Conservation (phyloP, 1,139 yeast species). For the Sugiyamaella sp. region DNA sequence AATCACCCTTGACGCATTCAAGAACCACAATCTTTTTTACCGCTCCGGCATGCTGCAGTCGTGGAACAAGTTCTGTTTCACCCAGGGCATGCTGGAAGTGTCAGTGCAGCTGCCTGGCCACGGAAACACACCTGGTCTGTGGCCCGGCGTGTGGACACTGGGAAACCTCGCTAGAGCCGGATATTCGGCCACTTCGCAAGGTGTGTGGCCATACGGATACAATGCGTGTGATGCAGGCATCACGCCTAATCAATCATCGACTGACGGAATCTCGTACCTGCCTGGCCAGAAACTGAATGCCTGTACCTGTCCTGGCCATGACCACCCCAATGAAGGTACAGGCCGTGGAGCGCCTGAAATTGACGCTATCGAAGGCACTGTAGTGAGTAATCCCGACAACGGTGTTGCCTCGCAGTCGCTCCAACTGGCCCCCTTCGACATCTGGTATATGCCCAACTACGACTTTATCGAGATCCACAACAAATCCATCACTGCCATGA, state of each 20-base stretch:
- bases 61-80: slow-evolving; percentile 83
- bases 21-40: slow-evolving; percentile 71
- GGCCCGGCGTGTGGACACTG: slow-evolving; percentile 93
- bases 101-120: slow-evolving; percentile 72
- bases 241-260: slow-evolving; percentile 82
- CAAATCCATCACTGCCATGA: slow-evolving; percentile 63
- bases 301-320: slow-evolving; percentile 76
- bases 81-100: slow-evolving; percentile 72
- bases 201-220: slow-evolving; percentile 90
- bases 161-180: slow-evolving; percentile 89
- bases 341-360: slow-evolving; percentile 94
- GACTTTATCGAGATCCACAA: slow-evolving; percentile 68
- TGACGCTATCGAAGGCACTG: slow-evolving; percentile 79
- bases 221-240: slow-evolving; percentile 83
- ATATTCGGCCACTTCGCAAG: slow-evolving; percentile 74
- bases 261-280: slow-evolving; percentile 77
- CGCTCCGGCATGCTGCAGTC: slow-evolving; percentile 84
- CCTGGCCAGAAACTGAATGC: slow-evolving; percentile 73
- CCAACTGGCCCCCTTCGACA: slow-evolving; percentile 83
- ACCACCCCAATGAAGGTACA: slow-evolving; percentile 75
- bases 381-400: slow-evolving; percentile 44
- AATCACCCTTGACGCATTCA: slow-evolving; percentile 71
- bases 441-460: slow-evolving; percentile 85
- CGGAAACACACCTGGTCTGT: slow-evolving; percentile 70
- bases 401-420: slow-evolving; percentile 82